A percentile compares a stretch with the other conserved stretches of the same genome.
Conservation (phyloP, 805 yeast species). For the Yamadazyma akitaensis region DNA sequence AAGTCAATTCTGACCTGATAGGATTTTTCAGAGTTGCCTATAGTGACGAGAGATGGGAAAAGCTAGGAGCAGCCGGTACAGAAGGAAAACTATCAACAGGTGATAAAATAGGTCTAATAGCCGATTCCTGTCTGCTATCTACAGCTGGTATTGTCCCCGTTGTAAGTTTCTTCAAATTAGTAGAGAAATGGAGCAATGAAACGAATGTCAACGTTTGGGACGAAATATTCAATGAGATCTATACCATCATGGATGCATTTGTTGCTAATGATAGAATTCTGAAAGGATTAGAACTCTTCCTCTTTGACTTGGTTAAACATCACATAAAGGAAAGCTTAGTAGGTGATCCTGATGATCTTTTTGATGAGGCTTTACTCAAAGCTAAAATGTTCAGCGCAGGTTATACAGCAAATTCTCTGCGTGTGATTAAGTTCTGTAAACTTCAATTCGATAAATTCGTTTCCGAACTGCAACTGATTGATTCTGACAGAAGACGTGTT, state of each 20-base stretch:
- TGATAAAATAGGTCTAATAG: conserved; percentile 74
- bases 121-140: conserved; percentile 75
- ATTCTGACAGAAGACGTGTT: conserved; percentile 67
- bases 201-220: conserved; percentile 65
- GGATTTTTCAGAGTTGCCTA: conserved; percentile 76
- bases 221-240: conserved; percentile 32
- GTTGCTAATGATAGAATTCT: conserved; percentile 46
- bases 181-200: conserved; percentile 56
- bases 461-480: conserved; percentile 50
- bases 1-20: conserved; percentile 64
- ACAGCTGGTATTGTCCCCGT: conserved; percentile 66
- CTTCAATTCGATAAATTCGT: background rate
- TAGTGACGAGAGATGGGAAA: conserved; percentile 58
- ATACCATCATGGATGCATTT: conserved; percentile 16
- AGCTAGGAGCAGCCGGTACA: conserved; percentile 46
- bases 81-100: conserved; percentile 60
- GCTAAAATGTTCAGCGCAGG: background rate
- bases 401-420: conserved; percentile 45
- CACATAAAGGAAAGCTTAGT: background rate
- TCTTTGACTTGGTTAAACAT: conserved; percentile 13
- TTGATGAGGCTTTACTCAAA: background rate
- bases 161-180: conserved; percentile 53
- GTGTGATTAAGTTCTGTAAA: conserved; percentile 49
- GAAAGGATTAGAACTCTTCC: conserved; percentile 63
- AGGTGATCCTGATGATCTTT: background rate